Evolutionary conservation across 352 stramenopile genomes (phyloP), one percentile per base, ranked within the genome.

Genomic region (Phytopythium mirpurense): DNA sequence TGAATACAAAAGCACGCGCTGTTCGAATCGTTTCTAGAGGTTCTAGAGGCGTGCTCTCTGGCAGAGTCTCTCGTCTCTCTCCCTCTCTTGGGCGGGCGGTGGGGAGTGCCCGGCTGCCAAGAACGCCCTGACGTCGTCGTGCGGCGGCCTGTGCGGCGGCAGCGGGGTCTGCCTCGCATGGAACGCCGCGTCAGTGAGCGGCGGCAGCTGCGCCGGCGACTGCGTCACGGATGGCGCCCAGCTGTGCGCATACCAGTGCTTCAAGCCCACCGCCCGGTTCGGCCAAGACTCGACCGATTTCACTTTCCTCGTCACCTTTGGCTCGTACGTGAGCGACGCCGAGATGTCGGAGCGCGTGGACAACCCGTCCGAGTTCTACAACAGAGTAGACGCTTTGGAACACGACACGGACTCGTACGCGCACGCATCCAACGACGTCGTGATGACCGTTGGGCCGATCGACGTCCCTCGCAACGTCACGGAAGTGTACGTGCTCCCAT

Each of bases 301-400:
- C 54, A 34, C 47, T 24, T 60, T 74, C 21, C 43, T 70, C 12
- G 54, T 74, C 29, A 41, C 54, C 0, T 74, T 70, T 27, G 65
- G 62, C 14, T 57, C 49, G 3, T 70, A 62, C 41, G 45, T 56
- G 53, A 74, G 62, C n/a, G 53, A 44, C 18, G 35, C 63, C 38
- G 61, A 70, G 37, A 57, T 54, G 1, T 55, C 65, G 5, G 57
- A 46, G 31, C 55, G 46, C 31, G 48, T 46, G 1, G 41, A 32
- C 12, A 59, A 58, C 38, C 53, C 36, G 21, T n/a, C n/a, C n/a
- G 18, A 35, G 15, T 54, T 59, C 36, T 53, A 57, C 29, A 32
- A 60, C 12, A 32, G 44, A 5, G 47, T 64, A 34, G 42, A 46
- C 18, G 47, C 52, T 1, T 64, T 67, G n/a, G 21, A 36, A 6